phyloP scores from a whole-genome alignment of 192 early-diverging fungal species.

The Funneliformis mosseae region DNA sequence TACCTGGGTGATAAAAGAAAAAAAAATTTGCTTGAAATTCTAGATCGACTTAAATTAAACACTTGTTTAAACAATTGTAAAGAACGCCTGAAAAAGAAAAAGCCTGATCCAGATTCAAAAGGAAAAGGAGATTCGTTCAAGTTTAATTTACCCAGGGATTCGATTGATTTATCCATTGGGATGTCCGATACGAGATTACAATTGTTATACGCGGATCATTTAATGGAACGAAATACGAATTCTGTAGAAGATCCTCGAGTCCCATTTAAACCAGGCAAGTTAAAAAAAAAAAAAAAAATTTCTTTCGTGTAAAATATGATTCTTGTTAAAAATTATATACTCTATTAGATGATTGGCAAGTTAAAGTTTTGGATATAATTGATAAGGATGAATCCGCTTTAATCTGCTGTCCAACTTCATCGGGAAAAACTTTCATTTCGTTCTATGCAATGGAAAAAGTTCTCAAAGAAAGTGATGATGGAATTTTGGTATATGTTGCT shows the following conservation, averaged over 20 bases:
- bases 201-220: constrained; percentile 36
- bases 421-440: constrained; percentile 52
- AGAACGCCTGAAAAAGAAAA: background rate
- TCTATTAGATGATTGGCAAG: constrained; percentile 41
- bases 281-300: background rate
- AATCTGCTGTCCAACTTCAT: constrained; percentile 47
- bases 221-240: constrained; percentile 43
- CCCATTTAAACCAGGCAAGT: constrained; percentile 40
- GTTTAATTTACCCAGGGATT: background rate
- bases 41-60: background rate
- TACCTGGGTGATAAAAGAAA: background rate
- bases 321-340: background rate
- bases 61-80: background rate
- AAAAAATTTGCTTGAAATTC: constrained; percentile 1
- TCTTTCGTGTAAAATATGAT: background rate
- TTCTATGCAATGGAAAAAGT: constrained; percentile 56
- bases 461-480: constrained; percentile 41
- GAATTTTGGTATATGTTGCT: constrained; percentile 45
- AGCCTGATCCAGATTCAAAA: background rate
- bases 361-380: constrained; percentile 42
- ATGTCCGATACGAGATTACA: constrained; percentile 37
- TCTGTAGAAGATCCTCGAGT: constrained; percentile 39
- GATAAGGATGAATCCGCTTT: constrained; percentile 47
- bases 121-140: background rate
- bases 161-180: constrained; percentile 17